Base-by-base conservation (phyloP, 192 early-diverging fungal species). In the Linderina pennispora region DNA sequence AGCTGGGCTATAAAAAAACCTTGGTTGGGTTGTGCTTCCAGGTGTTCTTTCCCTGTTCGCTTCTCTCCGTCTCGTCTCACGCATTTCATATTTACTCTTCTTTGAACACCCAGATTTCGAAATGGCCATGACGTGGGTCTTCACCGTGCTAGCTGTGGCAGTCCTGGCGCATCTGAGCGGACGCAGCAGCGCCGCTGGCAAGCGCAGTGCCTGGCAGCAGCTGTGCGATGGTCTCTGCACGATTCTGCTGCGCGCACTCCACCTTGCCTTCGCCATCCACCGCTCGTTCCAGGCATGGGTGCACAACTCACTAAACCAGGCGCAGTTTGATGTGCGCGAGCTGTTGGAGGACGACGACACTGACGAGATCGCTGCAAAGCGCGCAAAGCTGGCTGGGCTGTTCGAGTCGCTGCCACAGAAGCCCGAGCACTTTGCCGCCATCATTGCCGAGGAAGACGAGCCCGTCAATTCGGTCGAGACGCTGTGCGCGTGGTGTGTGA, bases 251-350 rank as follows among this genome's bases (percentile, higher is more conserved):
- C 65, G 65, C 35, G 23, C 23, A 18, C 32, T 49, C 14, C 65
- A 69, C 28, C 47, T 69, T 36, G 53, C 44, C 13, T 56, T 69
- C 44, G 38, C 53, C n/a, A 41, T 62, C 15, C 65, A 69, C 38
- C 11, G 46, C 7, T 55, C 65, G 19, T 57, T 69, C 53, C 65
- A 69, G 42, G 46, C 34, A 10, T 69, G 65, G 65, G 65, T 69
- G 45, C 65, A 62, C 21, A 36, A 33, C 40, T 62, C 65, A 3
- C 43, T 69, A 23, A 45, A 22, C 1, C 65, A 69, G 41, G 54
- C 58, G 3, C 53, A 54, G 20, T 37, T 69, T 16, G 65, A 69
- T 26, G 58, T 69, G 15, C 58, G 57, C 23, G 53, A 62, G 37
- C 50, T 69, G 15, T 31, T 69, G 22, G 36, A 53, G 23, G 65